Base-by-base conservation (phyloP, 83 land plant species). In the Picea mariana region DNA sequence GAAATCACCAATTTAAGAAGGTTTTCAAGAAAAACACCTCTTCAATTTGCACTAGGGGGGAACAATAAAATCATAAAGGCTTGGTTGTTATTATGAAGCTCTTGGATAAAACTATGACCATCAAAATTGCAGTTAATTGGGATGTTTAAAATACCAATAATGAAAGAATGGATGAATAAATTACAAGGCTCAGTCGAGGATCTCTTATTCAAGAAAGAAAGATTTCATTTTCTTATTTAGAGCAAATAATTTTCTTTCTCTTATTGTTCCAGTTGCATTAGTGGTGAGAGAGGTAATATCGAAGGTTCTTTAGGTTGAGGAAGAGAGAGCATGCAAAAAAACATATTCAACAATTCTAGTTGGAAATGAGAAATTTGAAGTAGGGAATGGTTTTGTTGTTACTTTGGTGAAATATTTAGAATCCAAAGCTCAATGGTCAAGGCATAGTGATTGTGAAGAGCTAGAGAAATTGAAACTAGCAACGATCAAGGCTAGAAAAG, bases 251-350 rank as follows among this genome's bases (percentile, higher is more conserved):
- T 95, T 97, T 84, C 85, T 97, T 59, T 92, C 98, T 7, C 84
- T 86, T 27, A 83, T 85, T 26, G 91, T 97, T 38, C 77, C 95
- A n/a, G 87, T 84, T 77, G 95, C 86, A 62, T 88, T 97, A 61
- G 79, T 86, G 62, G 98, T 95, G 83, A 81, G 95, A 81, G 98
- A 95, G 66, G 83, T 86, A 75, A 69, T 91, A 81, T 86, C 92
- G 44, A 92, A 87, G 80, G 64, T 83, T 40, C 64, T 95, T 83
- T 98, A 97, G 82, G 99, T 95, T 83, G 91, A 92, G 78, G 98
- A 96, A 79, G 99, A 97, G 77, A 87, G 86, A 64, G 92, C 95
- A 18, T 86, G 97, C 62, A 72, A 72, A 80, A 85, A 85, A 85
- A 91, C 90, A 71, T 83, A 88, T 63, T 67, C 82, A 23, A 62